These are phyloP conservation scores for Trypanosomatidae sp. DNA, from an alignment of 208 protist species.

Conservation along the genomic window DNA sequence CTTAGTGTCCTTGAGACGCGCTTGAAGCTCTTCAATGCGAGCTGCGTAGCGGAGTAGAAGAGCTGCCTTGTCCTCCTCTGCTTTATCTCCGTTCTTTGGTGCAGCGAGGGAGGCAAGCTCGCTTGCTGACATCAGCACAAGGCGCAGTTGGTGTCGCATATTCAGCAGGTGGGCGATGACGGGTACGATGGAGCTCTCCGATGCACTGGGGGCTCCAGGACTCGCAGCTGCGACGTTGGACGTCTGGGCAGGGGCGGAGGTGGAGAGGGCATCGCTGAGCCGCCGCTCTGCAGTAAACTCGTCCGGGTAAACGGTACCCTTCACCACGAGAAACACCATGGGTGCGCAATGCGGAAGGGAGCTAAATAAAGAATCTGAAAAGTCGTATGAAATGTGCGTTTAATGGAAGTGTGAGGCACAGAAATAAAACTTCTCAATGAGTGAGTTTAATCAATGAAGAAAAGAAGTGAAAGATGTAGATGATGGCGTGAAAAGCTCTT, in stretches of 20 bases:
- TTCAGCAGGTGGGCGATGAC: constrained; percentile 65
- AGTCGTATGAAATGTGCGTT: too few species aligned
- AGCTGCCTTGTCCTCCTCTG: not conserved
- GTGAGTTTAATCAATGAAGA: too few species aligned
- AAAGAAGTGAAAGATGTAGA: too few species aligned
- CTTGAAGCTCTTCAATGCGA: constrained; percentile 28
- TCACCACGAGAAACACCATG: constrained; percentile 82
- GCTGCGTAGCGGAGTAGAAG: constrained; percentile 13
- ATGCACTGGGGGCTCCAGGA: too few species aligned
- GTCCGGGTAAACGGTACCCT: constrained; percentile 79
- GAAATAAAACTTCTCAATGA: too few species aligned
- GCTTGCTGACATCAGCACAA: constrained; percentile 64
- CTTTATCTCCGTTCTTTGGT: not conserved
- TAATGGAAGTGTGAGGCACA: too few species aligned
- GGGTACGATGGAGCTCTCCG: constrained; percentile 20
- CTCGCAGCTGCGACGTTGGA: too few species aligned
- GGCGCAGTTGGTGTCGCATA: constrained; percentile 58
- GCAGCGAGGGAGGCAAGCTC: constrained; percentile 36
- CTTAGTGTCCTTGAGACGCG: constrained; percentile 46
- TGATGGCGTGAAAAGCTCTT: too few species aligned
- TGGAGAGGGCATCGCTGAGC: constrained; percentile 24
- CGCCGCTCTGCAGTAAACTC: constrained; percentile 66
- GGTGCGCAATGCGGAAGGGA: not conserved
- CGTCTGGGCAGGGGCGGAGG: too few species aligned
- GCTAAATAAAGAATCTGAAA: not conserved